phyloP scores from a whole-genome alignment of 1,284 basidiomycete genomes.

The Pseudozyma sp. region DNA sequence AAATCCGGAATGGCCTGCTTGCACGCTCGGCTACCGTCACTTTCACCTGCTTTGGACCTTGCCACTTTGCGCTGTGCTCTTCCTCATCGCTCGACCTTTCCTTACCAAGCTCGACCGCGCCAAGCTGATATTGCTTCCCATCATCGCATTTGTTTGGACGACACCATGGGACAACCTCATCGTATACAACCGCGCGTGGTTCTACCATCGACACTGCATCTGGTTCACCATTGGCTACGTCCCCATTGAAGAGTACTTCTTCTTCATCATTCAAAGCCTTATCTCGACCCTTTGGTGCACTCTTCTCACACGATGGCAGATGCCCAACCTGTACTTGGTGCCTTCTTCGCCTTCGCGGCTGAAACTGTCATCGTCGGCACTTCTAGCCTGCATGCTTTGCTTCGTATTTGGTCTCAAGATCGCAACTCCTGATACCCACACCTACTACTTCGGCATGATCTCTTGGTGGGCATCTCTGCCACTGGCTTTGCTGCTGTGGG shows the following conservation, averaged over 20 bases:
- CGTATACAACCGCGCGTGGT: conserved; percentile 59
- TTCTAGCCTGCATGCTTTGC: conserved; percentile 7
- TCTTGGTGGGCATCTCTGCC: conserved; percentile 60
- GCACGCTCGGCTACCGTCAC: conserved; percentile 55
- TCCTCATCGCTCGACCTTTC: conserved; percentile 48
- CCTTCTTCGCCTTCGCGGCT: conserved; percentile 4
- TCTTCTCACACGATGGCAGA: conserved; percentile 56
- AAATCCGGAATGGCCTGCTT: conserved; percentile 39
- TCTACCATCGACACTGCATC: conserved; percentile 58
- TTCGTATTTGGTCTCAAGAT: conserved; percentile 27
- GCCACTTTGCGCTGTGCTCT: conserved; percentile 52
- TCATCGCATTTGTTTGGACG: conserved; percentile 64
- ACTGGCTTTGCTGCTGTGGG: conserved; percentile 55
- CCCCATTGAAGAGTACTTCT: conserved; percentile 64
- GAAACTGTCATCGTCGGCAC: conserved; percentile 10
- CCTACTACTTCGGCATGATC: conserved; percentile 65
- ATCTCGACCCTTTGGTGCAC: conserved; percentile 59
- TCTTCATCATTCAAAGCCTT: conserved; percentile 64
- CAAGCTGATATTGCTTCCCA: conserved; percentile 57
- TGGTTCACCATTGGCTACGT: conserved; percentile 60
- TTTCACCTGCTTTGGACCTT: conserved; percentile 61
- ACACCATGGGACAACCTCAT: conserved; percentile 64
- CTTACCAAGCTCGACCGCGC: conserved; percentile 57
- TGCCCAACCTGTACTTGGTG: conserved; percentile 47
- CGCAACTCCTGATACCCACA: conserved; percentile 27